Percentiles rank a stretch among this genome's conserved stretches.
Evolutionary conservation across 345 rosid species (phyloP).

Genomic region (Sisymbrium irio): DNA sequence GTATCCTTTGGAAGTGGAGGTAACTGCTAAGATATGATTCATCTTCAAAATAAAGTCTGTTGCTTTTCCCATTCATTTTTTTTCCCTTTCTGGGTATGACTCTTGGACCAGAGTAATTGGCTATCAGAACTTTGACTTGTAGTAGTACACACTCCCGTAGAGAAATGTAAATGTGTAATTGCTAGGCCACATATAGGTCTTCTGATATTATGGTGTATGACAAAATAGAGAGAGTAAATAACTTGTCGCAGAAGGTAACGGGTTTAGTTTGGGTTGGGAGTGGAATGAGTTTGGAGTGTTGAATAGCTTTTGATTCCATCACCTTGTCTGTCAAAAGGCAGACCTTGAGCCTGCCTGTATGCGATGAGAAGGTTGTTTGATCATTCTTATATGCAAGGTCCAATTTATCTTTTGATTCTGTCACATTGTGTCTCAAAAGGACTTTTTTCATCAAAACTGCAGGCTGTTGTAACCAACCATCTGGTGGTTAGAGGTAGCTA

Average conservation of each 20-base stretch:
- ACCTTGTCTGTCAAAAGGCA: conserved; percentile 23
- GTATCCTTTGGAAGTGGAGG: conserved; percentile 97
- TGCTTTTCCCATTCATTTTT: conserved; percentile 16
- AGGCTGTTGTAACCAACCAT: conserved; percentile 99
- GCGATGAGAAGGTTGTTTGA: neutral
- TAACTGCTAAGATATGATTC: conserved; percentile 24
- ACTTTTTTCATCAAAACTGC: conserved; percentile 32
- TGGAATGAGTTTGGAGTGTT: neutral
- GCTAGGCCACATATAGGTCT: neutral
- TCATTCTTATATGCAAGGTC: neutral
- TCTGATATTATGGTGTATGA: conserved; percentile 10
- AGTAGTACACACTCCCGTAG: conserved; percentile 5
- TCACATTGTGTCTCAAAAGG: neutral
- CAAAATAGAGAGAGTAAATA: conserved; percentile 1
- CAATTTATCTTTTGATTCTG: neutral
- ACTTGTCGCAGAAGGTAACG: conserved; percentile 13
- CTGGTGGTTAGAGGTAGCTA: conserved; percentile 95
- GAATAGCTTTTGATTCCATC: neutral
- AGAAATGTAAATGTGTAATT: neutral
- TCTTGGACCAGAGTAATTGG: conserved; percentile 7
- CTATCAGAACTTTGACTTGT: neutral
- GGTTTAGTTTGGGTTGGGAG: conserved; percentile 8
- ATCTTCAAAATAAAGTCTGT: neutral
- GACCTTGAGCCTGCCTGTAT: neutral
- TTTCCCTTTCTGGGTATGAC: neutral